Percentiles rank a stretch among this genome's conserved stretches.
Evolutionary conservation across 2,329 filamentous ascomycete species (phyloP).

Genomic region (Aspergillus aculeatus): DNA sequence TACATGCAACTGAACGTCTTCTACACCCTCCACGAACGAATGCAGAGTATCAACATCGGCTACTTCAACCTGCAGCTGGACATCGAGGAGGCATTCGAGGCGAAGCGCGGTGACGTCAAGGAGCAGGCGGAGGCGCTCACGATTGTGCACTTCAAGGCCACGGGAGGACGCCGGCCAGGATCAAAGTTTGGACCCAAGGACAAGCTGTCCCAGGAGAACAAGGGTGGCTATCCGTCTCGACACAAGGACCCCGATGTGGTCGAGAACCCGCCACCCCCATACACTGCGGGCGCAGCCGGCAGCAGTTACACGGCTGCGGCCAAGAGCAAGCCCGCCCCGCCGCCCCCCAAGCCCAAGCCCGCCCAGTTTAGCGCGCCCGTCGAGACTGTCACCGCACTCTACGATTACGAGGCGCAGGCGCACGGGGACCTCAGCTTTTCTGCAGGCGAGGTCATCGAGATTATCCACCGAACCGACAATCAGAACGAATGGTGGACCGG

Average conservation of each 20-base stretch:
- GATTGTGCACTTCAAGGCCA: constrained; percentile 90
- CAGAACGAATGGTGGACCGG: constrained; percentile 98
- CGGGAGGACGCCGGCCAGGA: constrained; percentile 56
- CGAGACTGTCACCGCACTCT: constrained; percentile 85
- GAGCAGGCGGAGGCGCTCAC: constrained; percentile 80
- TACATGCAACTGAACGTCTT: constrained; percentile 99
- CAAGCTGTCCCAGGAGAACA: constrained; percentile 38
- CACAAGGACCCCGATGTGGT: constrained; percentile 45
- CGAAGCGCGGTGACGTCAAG: constrained; percentile 85
- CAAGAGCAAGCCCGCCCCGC: constrained; percentile 66
- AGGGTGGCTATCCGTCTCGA: constrained; percentile 31
- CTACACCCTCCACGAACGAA: constrained; percentile 95
- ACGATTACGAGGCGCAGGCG: constrained; percentile 94
- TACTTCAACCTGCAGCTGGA: constrained; percentile 93
- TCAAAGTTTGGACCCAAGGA: constrained; percentile 37
- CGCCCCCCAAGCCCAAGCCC: constrained; percentile 81
- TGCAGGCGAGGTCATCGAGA: constrained; percentile 86
- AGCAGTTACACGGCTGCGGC: constrained; percentile 52
- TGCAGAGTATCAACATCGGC: constrained; percentile 95
- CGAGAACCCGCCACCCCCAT: constrained; percentile 69
- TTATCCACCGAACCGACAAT: constrained; percentile 77
- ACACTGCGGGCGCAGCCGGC: constrained; percentile 52
- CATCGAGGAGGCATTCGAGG: constrained; percentile 85
- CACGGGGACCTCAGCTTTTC: constrained; percentile 91
- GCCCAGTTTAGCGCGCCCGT: constrained; percentile 67